phyloP scores from a whole-genome alignment of 73 alveolate species.

The Stentor roeselii region DNA sequence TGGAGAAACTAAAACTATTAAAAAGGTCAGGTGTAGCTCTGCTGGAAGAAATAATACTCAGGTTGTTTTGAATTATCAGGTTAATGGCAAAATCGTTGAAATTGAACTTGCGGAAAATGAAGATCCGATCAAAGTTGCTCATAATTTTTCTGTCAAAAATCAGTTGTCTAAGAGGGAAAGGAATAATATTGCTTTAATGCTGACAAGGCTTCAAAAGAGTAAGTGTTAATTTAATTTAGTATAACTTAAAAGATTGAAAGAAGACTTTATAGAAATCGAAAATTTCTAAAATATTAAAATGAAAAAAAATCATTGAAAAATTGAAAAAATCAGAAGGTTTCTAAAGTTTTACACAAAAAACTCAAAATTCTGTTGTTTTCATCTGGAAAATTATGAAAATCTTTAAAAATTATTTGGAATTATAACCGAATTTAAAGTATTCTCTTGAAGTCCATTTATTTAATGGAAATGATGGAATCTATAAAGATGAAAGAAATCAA shows the following conservation, averaged over 20 bases:
- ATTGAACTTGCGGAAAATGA: neutral
- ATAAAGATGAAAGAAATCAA: too few species aligned
- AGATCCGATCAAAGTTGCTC: neutral
- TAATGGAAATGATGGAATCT: too few species aligned
- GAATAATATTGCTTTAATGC: neutral
- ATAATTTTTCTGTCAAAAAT: neutral
- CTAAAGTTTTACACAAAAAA: too few species aligned
- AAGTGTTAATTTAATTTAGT: neutral
- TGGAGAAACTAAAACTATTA: neutral
- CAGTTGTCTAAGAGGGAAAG: neutral
- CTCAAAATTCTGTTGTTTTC: too few species aligned
- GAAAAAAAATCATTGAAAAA: too few species aligned
- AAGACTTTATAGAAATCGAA: neutral
- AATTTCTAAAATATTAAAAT: too few species aligned
- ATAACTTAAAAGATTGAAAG: neutral
- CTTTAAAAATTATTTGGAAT: too few species aligned
- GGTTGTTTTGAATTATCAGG: neutral
- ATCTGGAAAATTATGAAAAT: too few species aligned
- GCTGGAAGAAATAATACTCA: neutral
- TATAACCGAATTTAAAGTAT: too few species aligned
- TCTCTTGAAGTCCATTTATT: too few species aligned
- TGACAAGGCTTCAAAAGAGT: neutral
- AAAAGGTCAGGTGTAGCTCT: neutral
- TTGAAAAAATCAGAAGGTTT: too few species aligned
- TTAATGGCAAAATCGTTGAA: neutral